Conservation (phyloP, 345 rosid species). For the Eucalyptus leucophloia region DNA sequence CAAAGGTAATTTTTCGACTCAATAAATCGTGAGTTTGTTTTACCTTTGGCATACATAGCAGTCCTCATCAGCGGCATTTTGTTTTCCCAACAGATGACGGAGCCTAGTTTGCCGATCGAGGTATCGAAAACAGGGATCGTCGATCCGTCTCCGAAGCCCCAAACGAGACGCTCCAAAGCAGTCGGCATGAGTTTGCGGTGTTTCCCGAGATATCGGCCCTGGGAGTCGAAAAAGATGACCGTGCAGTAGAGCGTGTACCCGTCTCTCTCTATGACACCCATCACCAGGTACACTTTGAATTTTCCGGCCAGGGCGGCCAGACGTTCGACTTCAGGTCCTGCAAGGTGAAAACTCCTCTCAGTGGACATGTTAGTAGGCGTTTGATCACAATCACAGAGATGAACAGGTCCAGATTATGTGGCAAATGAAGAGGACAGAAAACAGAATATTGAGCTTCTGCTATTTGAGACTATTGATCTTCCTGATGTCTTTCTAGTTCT, state of each 20-base stretch:
- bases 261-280: constrained; percentile 93
- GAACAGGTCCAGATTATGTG: neutral
- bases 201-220: constrained; percentile 76
- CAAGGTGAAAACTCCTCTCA: neutral
- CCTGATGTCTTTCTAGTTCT: neutral
- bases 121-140: constrained; percentile 79
- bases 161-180: constrained; percentile 68
- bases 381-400: neutral
- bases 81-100: constrained; percentile 93
- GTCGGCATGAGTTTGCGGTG: constrained; percentile 94
- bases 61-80: constrained; percentile 91
- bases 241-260: constrained; percentile 85
- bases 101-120: constrained; percentile 77
- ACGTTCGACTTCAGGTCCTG: constrained; percentile 79
- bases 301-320: constrained; percentile 82
- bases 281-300: constrained; percentile 69
- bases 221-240: constrained; percentile 68
- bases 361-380: neutral
- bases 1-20: neutral
- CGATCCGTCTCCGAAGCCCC: constrained; percentile 98
- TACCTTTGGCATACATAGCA: constrained; percentile 92
- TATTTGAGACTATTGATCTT: neutral
- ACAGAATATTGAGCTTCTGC: neutral
- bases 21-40: neutral
- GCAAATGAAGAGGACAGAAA: neutral